Base-by-base conservation (phyloP, 2,329 filamentous ascomycete species). In the Penicillium sp. region DNA sequence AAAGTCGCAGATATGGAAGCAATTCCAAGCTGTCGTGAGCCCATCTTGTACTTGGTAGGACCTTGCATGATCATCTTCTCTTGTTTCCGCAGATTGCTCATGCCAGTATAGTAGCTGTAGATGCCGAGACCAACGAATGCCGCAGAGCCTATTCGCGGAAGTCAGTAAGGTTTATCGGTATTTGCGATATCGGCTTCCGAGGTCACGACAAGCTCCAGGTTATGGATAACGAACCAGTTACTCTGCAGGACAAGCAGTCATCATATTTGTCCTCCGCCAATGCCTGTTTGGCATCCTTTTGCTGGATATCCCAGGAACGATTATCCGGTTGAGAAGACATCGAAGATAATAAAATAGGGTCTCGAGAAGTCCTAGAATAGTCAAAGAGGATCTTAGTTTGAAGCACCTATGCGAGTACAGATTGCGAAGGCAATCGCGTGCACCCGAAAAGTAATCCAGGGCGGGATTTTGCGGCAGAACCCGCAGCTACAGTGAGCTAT, bases 61-160 rank as follows among this genome's bases (percentile, higher is more conserved):
- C 88, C 90, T 69, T 84, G 80, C 57, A 91, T 75, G 60, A 93
- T 90, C 58, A 68, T 66, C 52, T 71, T 68, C 59, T 83, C 81
- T 71, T 90, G 87, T 65, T 82, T 80, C 65, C 86, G 82, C 29
- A 95, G 83, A 73, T 93, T 89, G 50, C 80, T 79, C 74, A 87
- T 88, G 56, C 90, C 90, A 3, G 88, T 90, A 59, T 86, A 79
- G 75, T 92, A 93, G 73, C 86, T 92, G 75, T 93, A 95, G 1
- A 82, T 86, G 3, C 86, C 90, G 16, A 93, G 84, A 1, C 88
- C 89, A 55, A 91, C 79, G 62, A 95, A 91, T 1, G 90, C 88
- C 39, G 86, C 82, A 68, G 89, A 88, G 45, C 90, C 90, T 93
- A 16, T 33, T 48, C 11, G n/a, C 5, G 2, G 2, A 11, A 47